Percentiles rank a stretch among this genome's conserved stretches.
These are phyloP conservation scores for Yamadazyma sp. DNA, from an alignment of 1,139 yeast species.

Conservation along the genomic window DNA sequence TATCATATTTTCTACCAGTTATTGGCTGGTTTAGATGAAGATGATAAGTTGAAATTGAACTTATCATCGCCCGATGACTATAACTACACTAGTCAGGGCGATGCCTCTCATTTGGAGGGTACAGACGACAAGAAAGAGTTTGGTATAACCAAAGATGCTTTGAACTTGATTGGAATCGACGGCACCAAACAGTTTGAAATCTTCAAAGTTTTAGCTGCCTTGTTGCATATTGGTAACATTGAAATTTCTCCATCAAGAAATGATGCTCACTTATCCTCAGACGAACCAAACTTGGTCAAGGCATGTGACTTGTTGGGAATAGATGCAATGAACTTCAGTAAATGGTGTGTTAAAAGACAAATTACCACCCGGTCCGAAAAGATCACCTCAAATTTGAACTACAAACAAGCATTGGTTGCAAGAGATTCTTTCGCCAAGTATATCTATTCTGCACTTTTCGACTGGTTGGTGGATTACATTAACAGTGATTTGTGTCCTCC, in stretches of 20 bases:
- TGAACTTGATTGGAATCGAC: conserved; percentile 74
- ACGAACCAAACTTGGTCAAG: conserved; percentile 79
- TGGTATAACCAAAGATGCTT: conserved; percentile 69
- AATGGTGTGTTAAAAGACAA: conserved; percentile 94
- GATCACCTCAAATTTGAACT: conserved; percentile 79
- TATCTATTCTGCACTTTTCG: conserved; percentile 88
- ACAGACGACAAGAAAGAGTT: conserved; percentile 84
- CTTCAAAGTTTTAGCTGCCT: conserved; percentile 80
- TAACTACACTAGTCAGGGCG: conserved; percentile 89
- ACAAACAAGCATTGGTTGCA: conserved; percentile 85
- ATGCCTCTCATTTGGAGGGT: conserved; percentile 67
- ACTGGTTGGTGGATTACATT: conserved; percentile 88
- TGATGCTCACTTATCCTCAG: conserved; percentile 79
- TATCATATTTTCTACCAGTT: conserved; percentile 95
- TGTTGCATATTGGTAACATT: conserved; percentile 91
- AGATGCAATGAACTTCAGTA: conserved; percentile 71
- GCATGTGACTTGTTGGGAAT: conserved; percentile 87
- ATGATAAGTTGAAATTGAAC: conserved; percentile 57
- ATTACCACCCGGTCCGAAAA: conserved; percentile 91
- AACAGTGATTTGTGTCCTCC: conserved; percentile 81
- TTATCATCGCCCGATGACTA: conserved; percentile 68
- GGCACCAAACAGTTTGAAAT: conserved; percentile 62
- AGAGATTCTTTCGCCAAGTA: conserved; percentile 96
- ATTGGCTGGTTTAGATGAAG: conserved; percentile 70
- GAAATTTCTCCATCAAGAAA: conserved; percentile 83